A percentile compares a stretch with the other conserved stretches of the same genome.
phyloP scores from a whole-genome alignment of 2,329 filamentous ascomycete species.

The Aquanectria penicillioides region DNA sequence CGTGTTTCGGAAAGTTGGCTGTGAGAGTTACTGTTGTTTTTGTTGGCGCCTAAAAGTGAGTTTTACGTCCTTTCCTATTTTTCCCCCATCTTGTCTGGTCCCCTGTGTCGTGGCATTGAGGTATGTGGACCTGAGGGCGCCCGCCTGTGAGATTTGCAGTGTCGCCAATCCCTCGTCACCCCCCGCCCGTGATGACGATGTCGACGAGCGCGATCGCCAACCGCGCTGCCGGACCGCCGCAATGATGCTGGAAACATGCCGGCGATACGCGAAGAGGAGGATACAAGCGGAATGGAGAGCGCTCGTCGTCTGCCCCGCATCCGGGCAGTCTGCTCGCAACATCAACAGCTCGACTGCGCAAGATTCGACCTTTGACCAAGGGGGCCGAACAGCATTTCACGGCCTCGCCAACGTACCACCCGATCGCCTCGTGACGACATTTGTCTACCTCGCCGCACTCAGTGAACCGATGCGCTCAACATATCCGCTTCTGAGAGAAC shows the following conservation, averaged over 20 bases:
- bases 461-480: neutral
- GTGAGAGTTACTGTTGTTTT: conserved; percentile 57
- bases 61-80: conserved; percentile 37
- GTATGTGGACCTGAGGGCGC: conserved; percentile 19
- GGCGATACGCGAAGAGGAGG: neutral
- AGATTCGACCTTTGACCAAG: neutral
- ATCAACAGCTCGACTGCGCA: conserved; percentile 2
- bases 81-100: conserved; percentile 30
- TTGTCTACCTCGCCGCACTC: no score
- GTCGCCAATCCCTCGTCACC: conserved; percentile 13
- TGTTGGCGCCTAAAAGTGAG: conserved; percentile 66
- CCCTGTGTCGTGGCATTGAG: conserved; percentile 33
- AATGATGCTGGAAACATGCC: neutral
- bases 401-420: neutral
- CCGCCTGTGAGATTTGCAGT: conserved; percentile 13
- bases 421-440: neutral
- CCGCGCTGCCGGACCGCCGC: neutral
- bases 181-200: conserved; percentile 13
- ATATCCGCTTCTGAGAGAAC: neutral
- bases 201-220: conserved; percentile 9
- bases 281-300: neutral
- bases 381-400: neutral
- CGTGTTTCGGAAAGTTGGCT: conserved; percentile 56
- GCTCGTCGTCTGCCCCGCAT: neutral
- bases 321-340: conserved; percentile 5